phyloP scores from a whole-genome alignment of 106 monocot species.

The Triglochin maritima region DNA sequence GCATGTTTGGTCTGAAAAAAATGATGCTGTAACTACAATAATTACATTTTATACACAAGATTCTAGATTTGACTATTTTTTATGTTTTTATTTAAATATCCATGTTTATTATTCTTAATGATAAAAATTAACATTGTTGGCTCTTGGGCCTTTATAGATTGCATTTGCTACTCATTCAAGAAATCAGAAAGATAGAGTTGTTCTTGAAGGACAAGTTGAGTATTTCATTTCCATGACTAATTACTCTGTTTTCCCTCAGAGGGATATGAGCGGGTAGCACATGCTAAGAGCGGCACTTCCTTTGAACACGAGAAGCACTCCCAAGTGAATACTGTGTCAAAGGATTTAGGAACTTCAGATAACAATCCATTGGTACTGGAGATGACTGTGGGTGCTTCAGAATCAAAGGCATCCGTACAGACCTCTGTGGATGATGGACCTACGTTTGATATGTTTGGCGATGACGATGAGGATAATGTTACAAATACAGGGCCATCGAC shows the following conservation, averaged over 20 bases:
- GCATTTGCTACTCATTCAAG: too few relatives aligned
- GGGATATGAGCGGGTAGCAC: constrained; percentile 65
- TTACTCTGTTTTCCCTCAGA: constrained; percentile 25
- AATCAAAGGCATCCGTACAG: constrained; percentile 19
- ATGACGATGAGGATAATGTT: constrained; percentile 43
- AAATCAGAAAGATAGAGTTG: too few relatives aligned
- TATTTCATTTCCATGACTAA: too few relatives aligned
- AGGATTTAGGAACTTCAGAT: constrained; percentile 10
- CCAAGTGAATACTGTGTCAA: constrained; percentile 11
- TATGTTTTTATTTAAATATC: too few relatives aligned
- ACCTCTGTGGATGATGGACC: constrained; percentile 33
- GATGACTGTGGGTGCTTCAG: constrained; percentile 9
- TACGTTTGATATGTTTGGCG: constrained; percentile 84
- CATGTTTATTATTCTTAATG: too few relatives aligned
- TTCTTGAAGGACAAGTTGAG: too few relatives aligned
- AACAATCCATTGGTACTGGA: constrained; percentile 17
- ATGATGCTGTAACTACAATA: too few relatives aligned
- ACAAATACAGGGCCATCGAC: constrained; percentile 14
- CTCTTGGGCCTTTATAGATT: too few relatives aligned
- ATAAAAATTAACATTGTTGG: too few relatives aligned
- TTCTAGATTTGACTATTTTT: too few relatives aligned
- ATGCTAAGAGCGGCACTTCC: constrained; percentile 31
- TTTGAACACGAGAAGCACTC: neutral
- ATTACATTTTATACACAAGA: too few relatives aligned
- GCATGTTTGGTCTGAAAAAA: too few relatives aligned